Conservation (phyloP, 768 basidiomycete genomes). For the Pisolithus tinctorius region DNA sequence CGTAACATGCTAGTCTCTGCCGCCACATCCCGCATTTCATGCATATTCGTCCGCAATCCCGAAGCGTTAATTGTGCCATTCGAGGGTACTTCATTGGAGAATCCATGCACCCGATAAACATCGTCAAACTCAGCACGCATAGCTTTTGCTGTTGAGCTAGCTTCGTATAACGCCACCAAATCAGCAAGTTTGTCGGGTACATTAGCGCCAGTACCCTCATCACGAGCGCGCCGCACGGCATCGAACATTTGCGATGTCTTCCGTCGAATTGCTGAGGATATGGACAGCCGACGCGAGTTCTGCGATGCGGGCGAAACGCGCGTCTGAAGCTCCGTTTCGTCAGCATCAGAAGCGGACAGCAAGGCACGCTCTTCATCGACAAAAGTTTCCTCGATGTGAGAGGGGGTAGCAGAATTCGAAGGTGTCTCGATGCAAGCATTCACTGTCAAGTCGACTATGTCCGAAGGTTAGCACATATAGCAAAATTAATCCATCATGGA, state of each 20-base stretch:
- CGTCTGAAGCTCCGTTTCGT: constrained; percentile 49
- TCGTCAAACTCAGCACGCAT: constrained; percentile 59
- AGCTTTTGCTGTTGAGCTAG: constrained; percentile 56
- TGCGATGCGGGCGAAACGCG: constrained; percentile 21
- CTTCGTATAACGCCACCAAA: constrained; percentile 68
- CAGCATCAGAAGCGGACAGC: constrained; percentile 32
- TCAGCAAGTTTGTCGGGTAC: constrained; percentile 55
- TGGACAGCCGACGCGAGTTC: constrained; percentile 31
- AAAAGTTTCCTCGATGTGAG: constrained; percentile 25
- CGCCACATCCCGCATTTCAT: constrained; percentile 57
- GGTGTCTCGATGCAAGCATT: constrained; percentile 39
- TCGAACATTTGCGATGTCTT: constrained; percentile 73
- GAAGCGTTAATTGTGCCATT: constrained; percentile 20
- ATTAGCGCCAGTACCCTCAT: constrained; percentile 24
- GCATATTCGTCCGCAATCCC: constrained; percentile 26
- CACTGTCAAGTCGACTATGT: constrained; percentile 66
- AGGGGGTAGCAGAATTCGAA: constrained; percentile 31
- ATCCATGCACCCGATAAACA: constrained; percentile 20
- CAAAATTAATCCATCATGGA: not conserved
- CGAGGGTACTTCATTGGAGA: constrained; percentile 8
- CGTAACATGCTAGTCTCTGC: constrained; percentile 62
- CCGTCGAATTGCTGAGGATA: constrained; percentile 51
- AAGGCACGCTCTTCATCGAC: constrained; percentile 69
- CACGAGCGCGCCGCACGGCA: constrained; percentile 37
- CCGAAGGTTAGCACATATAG: not conserved